Evolutionary conservation across 2,329 filamentous ascomycete species (phyloP).

Genomic region (Fusarium coffeatum): DNA sequence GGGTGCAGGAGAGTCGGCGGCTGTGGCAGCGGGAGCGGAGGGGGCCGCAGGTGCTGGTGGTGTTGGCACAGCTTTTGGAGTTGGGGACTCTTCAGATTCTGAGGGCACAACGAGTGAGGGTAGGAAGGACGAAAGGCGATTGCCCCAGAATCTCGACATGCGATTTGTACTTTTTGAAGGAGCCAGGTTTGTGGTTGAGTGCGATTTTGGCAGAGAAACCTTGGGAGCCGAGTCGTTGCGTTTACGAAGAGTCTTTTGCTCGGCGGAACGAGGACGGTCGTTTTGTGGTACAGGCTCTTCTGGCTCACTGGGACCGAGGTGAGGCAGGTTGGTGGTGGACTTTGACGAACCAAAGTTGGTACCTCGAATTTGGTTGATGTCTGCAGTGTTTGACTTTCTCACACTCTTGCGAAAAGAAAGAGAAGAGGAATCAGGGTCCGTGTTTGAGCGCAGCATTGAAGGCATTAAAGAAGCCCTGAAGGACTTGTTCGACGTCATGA

Average conservation of each 20-base stretch:
- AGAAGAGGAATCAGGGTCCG: constrained; percentile 45
- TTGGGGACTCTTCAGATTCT: constrained; percentile 42
- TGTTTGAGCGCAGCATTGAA: constrained; percentile 51
- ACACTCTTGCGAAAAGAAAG: constrained; percentile 40
- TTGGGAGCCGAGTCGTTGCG: constrained; percentile 28
- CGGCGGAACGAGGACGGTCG: constrained; percentile 31
- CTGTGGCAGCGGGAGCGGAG: constrained; percentile 30
- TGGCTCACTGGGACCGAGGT: constrained; percentile 22
- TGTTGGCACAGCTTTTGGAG: constrained; percentile 41
- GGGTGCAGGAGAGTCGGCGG: constrained; percentile 30
- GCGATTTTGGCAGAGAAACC: constrained; percentile 32
- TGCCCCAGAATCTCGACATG: constrained; percentile 53
- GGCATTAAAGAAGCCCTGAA: constrained; percentile 53
- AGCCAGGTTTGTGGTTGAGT: constrained; percentile 32
- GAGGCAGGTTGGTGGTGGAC: constrained; percentile 28
- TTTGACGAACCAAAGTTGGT: constrained; percentile 31
- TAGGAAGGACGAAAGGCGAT: constrained; percentile 52
- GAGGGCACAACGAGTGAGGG: constrained; percentile 54
- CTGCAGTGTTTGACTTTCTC: constrained; percentile 43
- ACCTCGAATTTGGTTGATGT: constrained; percentile 40
- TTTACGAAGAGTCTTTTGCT: constrained; percentile 36
- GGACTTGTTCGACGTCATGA: constrained; percentile 61
- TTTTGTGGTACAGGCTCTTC: constrained; percentile 40
- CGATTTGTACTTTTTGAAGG: constrained; percentile 37
- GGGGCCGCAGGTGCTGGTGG: constrained; percentile 29